Conservation (phyloP, 495 filamentous ascomycete genomes). For the Filosporella fistucella region DNA sequence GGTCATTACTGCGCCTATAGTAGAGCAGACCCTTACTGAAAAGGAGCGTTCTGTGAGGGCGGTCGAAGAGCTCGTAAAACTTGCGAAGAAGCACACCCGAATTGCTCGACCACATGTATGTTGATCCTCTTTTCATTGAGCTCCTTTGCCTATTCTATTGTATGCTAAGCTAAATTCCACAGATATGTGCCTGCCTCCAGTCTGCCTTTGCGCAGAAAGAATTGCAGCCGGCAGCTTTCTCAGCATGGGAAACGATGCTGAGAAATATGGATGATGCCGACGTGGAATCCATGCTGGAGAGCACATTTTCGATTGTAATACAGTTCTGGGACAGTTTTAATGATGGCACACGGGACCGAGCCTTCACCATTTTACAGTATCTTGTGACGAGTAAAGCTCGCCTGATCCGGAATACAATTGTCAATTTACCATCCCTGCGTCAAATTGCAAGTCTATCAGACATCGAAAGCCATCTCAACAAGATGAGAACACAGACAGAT, state of each 20-base stretch:
- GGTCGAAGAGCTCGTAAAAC: constrained; percentile 81
- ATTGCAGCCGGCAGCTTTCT: constrained; percentile 72
- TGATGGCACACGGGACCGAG: constrained; percentile 48
- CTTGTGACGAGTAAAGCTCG: constrained; percentile 57
- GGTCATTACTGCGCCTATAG: constrained; percentile 64
- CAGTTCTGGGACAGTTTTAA: constrained; percentile 73
- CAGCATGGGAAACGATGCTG: constrained; percentile 78
- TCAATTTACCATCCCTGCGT: constrained; percentile 72
- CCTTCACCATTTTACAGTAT: constrained; percentile 54
- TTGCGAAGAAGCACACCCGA: constrained; percentile 63
- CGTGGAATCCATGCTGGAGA: constrained; percentile 71
- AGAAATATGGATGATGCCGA: constrained; percentile 69
- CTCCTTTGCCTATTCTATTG: neutral
- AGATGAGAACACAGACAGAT: constrained; percentile 51
- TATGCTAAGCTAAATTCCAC: neutral
- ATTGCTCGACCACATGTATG: constrained; percentile 82
- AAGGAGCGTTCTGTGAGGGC: constrained; percentile 73
- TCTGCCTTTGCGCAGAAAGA: constrained; percentile 71
- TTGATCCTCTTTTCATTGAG: neutral
- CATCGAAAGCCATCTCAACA: constrained; percentile 56
- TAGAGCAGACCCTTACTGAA: constrained; percentile 26
- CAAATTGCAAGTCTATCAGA: constrained; percentile 65
- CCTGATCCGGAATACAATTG: constrained; percentile 58
- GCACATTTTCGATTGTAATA: constrained; percentile 81
- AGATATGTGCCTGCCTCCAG: constrained; percentile 86